Conservation (phyloP, 1,139 yeast species). For the Blastobotrys apis region DNA sequence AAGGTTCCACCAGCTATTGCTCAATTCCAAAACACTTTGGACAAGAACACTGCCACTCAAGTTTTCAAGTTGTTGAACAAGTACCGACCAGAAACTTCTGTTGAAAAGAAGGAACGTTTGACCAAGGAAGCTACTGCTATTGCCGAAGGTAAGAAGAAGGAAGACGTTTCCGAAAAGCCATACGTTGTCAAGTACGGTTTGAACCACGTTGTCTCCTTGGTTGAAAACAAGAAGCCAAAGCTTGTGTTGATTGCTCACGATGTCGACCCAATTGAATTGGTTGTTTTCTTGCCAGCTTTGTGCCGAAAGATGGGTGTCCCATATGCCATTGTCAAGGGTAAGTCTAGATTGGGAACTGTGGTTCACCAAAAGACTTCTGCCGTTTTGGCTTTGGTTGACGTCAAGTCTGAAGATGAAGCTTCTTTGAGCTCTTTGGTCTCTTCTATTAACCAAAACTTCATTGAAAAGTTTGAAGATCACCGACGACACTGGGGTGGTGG, state of each 20-base stretch:
- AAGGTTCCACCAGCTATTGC: conserved; percentile 98
- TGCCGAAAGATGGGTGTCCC: conserved; percentile 99
- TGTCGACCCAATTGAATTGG: conserved; percentile 98
- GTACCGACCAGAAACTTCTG: conserved; percentile 95
- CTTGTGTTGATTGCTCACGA: conserved; percentile 96
- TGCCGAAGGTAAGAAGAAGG: conserved; percentile 95
- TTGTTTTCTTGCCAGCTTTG: conserved; percentile 93
- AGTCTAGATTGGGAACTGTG: conserved; percentile 96
- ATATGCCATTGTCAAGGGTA: conserved; percentile 97
- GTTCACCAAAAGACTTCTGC: conserved; percentile 97
- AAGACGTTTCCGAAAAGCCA: conserved; percentile 95
- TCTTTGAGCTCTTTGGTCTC: conserved; percentile 89
- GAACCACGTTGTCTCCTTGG: conserved; percentile 93
- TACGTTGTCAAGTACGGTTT: conserved; percentile 94
- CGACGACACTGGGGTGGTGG: conserved; percentile 99
- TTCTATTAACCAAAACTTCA: conserved; percentile 87
- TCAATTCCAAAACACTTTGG: conserved; percentile 91
- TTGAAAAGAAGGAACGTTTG: conserved; percentile 98
- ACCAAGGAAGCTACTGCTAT: conserved; percentile 98
- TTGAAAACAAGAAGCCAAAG: conserved; percentile 98
- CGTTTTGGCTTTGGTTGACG: conserved; percentile 96
- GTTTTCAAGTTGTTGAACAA: conserved; percentile 95
- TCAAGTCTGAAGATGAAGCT: conserved; percentile 87
- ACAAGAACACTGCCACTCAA: conserved; percentile 97
- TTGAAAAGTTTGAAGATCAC: conserved; percentile 86